Base-by-base conservation (phyloP, 495 filamentous ascomycete genomes). In the Symbiotaphrina buchneri region DNA sequence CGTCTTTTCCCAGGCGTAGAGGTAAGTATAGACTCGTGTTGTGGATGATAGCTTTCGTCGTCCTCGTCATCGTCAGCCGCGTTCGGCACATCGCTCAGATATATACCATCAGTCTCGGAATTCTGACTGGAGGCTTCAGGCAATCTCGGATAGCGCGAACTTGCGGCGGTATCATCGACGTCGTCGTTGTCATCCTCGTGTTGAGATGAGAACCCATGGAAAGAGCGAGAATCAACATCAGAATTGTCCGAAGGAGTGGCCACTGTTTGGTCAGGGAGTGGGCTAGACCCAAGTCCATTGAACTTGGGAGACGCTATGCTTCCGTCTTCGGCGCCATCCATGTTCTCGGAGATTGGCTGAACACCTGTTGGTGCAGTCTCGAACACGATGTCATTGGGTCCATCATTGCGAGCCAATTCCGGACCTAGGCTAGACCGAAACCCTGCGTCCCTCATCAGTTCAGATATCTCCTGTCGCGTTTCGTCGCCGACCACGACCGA, bases 111-210 rank as follows among this genome's bases (percentile, higher is more conserved):
- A 13, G 22, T 13, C 7, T 8, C 8, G 7, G 22, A 25, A 8
- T 25, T 13, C 22, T 25, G 22, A 25, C 13, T 25, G 13, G 7
- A 8, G 22, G 13, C 22, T 7, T 13, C 22, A 13, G 22, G 22
- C 22, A 7, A 13, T 25, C 13, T 25, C 8, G 13, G 22, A 7
- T 25, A 8, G 22, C 8, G 13, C 7, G 22, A 8, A 7, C 13
- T 25, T 25, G 8, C 22, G 8, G 22, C n/a, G 13, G 8, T 25
- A 25, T 13, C 8, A 25, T 7, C 8, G 22, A 45, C 44, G 33
- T 59, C 59, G 27, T 61, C 61, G 31, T 45, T 55, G 41, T 52
- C 54, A 0, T 44, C 47, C 11, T 45, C 39, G 0, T 55, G n/a
- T n/a, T n/a, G n/a, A n/a, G n/a, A n/a, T n/a, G n/a, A n/a, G n/a